Evolutionary conservation across 306 rosid genomes (phyloP), one percentile per base, ranked within the genome.

Genomic region (Cucurbita ficifolia): DNA sequence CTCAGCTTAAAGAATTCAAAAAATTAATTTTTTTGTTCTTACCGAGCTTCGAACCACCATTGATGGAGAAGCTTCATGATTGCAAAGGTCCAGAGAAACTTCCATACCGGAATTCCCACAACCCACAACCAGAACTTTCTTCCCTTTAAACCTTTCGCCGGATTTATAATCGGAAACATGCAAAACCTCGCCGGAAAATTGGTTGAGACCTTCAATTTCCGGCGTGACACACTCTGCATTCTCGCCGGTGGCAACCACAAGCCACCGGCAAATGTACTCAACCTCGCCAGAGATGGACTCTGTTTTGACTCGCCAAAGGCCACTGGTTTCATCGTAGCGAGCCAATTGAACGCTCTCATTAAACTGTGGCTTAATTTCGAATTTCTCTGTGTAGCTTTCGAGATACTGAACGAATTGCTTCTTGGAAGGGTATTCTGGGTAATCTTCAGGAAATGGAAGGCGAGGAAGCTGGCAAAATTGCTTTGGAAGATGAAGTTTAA

Each of bases 51-150:
- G 92, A 78, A 85, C 84, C 76, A 94, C 99, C 73, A 94, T 75
- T 11, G 89, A 84, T 2, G 99, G 97, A 2, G 80, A 82, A 19
- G 99, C 97, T 83, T 84, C 82, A 81, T 94, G 84, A 81, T 89
- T 89, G 80, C 85, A 87, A 45, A 94, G 96, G 71, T 94, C 99
- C 22, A 94, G 95, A 0, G 99, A 89, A 43, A 94, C 79, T 52
- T 94, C 99, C 99, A 94, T 94, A 45, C 99, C 99, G 7, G 99
- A 94, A 61, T 94, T 94, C 0, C 99, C 99, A 63, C 96, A 87
- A 4, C 99, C 99, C 29, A 94, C 96, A 39, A 94, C 97, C 0
- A 94, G 85, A 0, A 94, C 96, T 65, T 89, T 90, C 92, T 94
- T 85, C 48, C 99, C 95, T 43, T 73, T 79, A 81, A 76, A 94